Evolutionary conservation across 768 basidiomycete genomes (phyloP), one percentile per base, ranked within the genome.

Genomic region (Exsudoporus frostii): DNA sequence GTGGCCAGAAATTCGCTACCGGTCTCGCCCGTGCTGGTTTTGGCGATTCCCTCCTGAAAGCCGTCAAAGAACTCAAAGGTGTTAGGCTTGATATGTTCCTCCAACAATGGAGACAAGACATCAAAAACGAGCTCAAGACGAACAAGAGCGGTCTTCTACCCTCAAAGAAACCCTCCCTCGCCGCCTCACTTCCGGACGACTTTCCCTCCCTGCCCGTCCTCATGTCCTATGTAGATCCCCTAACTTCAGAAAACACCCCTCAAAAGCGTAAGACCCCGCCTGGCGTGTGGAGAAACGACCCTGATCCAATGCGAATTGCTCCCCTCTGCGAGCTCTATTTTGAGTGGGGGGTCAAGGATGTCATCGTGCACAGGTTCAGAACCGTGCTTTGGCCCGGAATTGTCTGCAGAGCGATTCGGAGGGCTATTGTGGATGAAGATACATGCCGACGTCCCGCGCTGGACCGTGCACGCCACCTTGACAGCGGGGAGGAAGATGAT

Each of bases 311-410:
- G 15, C 82, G 80, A 49, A 79, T 95, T 15, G 92, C 94, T 0
- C 80, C 74, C 10, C 76, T 85, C 4, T 95, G 92, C 73, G 94
- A 97, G 68, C 77, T 85, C 43, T 88, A 85, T 66, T 96, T 96
- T 56, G 93, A 95, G 65, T 97, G 93, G 93, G 93, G 93, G 0
- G 85, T 90, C 45, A 85, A 78, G 60, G 87, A 91, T 44, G 76
- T 83, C 3, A 90, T 96, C 50, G 79, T 90, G 58, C 90, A 90
- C 58, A 84, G 91, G 11, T 93, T 95, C 64, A 77, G 89, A 63
- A 89, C 84, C 0, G 80, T 92, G 4, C 78, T 94, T 17, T 97
- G 92, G 88, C 83, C 83, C 15, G 82, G 85, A 0, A 80, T 83
- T 11, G 78, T 90, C 8, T 73, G 90, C 47, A 79, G 90, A 34